Base-by-base conservation (phyloP, 208 protist species). In the Plasmodiophora brassicae region DNA sequence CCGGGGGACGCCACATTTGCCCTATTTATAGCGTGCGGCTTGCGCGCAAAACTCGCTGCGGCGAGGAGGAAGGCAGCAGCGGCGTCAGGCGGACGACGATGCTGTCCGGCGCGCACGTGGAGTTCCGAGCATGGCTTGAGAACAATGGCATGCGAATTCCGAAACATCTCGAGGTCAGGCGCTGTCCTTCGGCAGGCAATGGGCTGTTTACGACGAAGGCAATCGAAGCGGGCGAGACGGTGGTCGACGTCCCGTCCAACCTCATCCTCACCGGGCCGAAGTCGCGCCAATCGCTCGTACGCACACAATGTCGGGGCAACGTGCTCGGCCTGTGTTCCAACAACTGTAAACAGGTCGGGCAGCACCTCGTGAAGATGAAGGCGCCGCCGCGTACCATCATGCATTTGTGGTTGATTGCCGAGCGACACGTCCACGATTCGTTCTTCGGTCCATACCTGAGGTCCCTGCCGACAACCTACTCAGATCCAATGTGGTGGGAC, bases 391-490 rank as follows among this genome's bases (percentile, higher is more conserved):
- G 41, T 14, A 78, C 65, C 10, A 32, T 78, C 5, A 36, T 78
- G 14, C 5, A 32, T 38, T 38, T 78, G 32, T 78, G 65, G 65
- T 32, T 78, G 65, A 78, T 78, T 38, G 20, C 10, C n/a, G 65
- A 78, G 41, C 5, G n/a, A 38, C 20, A 44, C 14, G 41, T 32
- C 10, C 32, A 5, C 65, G 65, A 38, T 5, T 78, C 65, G n/a
- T 38, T 44, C n/a, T 78, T 78, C n/a, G 65, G 65, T 32, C 65
- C 65, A 8, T 78, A 78, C 41, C n/a, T 78, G 65, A n/a, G n/a
- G 20, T 5, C 65, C 10, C 65, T 78, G n/a, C 65, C 65, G 5
- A 38, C 32, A 38, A 36, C 65, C 14, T 78, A 36, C n/a, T 36
- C 65, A 38, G 65, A 78, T 32, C 65, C 65, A 78, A 14, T 32